These are phyloP conservation scores for Phytophthora pini DNA, from an alignment of 352 stramenopile species.

Conservation along the genomic window DNA sequence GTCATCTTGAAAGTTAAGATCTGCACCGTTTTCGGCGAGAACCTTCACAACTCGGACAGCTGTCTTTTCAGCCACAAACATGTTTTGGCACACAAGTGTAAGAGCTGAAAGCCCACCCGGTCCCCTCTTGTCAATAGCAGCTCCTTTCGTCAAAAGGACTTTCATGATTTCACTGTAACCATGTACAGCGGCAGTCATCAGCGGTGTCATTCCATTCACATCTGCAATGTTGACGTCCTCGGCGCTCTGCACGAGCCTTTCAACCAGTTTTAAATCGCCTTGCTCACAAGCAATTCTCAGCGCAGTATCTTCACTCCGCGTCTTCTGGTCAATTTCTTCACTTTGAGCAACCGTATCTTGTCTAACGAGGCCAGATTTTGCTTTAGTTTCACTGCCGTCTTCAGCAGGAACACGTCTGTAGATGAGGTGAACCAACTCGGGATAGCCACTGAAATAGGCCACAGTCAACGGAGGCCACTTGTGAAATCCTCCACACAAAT, in stretches of 20 bases:
- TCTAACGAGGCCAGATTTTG: too few species aligned
- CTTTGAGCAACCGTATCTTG: neutral
- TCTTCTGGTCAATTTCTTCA: neutral
- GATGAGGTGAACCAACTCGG: neutral
- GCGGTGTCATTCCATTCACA: neutral
- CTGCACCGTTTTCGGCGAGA: neutral
- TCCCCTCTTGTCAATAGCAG: neutral
- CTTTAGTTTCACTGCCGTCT: neutral
- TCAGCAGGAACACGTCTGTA: neutral
- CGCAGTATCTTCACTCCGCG: neutral
- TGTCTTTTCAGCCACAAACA: neutral
- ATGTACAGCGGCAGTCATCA: neutral
- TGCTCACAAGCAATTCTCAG: neutral
- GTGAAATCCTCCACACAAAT: neutral
- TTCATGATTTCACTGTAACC: neutral
- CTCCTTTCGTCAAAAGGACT: neutral
- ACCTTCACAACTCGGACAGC: neutral
- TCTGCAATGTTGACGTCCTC: neutral
- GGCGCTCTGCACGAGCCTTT: neutral
- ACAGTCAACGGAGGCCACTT: neutral
- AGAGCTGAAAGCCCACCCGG: neutral
- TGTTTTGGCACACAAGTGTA: neutral
- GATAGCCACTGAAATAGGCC: neutral
- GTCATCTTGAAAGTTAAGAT: neutral
- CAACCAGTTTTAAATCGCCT: neutral